Base-by-base conservation (phyloP, 768 basidiomycete genomes). In the Macrocybe gigantea region DNA sequence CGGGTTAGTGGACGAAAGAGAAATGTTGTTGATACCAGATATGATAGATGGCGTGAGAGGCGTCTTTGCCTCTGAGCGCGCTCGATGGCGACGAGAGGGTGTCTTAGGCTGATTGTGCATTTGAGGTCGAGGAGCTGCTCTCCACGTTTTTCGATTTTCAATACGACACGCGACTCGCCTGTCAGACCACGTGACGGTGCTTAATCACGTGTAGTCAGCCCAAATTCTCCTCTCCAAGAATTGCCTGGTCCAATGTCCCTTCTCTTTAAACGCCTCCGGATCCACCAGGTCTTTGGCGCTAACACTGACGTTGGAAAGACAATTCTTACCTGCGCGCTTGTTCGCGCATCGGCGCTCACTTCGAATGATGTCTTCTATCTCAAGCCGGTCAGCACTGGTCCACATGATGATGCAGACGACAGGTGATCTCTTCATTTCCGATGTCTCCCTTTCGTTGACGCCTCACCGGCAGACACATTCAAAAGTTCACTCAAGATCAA, bases 241-340 rank as follows among this genome's bases (percentile, higher is more conserved):
- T 22, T 22, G 22, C 4, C 22, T 22, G 22, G 22, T 22, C 22
- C 22, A 22, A 93, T 93, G 91, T 80, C 88, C 42, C 75, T 85
- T 14, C 82, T 98, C 39, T 94, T 88, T 72, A 83, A 80, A 58
- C 77, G 93, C 60, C 76, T 97, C 33, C 81, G 91, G 12, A 71
- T 93, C 31, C 89, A 93, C 64, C 91, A 95, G 62, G 72, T 97
- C 50, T 95, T 96, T 59, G 95, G 95, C 32, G 93, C 94, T 1
- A 96, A 95, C 66, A 98, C 95, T 2, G 84, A 93, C 64, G 93
- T 97, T 43, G 95, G 95, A 29, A 97, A 98, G 68, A 96, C 94
- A 0, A 77, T 97, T 49, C 70, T 97, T 46, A 87, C 91, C 1
- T 80, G 93, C 2, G 90, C 90, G 1, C 80, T 98, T 33, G 79